Evolutionary conservation across 2,329 filamentous ascomycete genomes (phyloP), one percentile per base, ranked within the genome.

Genomic region (Fusarium robinianum): DNA sequence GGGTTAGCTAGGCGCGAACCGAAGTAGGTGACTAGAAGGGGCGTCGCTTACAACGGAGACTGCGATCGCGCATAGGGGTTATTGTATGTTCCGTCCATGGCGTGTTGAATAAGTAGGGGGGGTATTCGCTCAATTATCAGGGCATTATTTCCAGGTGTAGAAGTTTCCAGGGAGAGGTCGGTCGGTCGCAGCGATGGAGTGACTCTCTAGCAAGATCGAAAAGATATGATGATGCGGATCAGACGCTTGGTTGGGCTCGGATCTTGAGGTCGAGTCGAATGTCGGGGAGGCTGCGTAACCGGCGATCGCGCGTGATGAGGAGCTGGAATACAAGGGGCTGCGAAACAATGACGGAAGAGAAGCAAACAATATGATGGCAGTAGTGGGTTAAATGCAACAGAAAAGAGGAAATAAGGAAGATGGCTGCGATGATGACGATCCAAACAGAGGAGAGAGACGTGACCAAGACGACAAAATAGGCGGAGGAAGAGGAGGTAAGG

Each of bases 71-170:
- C 61, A 35, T 53, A 57, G 33, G 60, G 57, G 36, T 62, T 62
- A 27, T 56, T 61, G 41, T 62, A 60, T 19, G 61, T 54, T 49
- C 61, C 61, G 45, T 64, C 63, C 63, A 65, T 65, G 23, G 49
- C 53, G 54, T 57, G 32, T 36, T 32, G 32, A 21, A 35, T 31
- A 41, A 12, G 41, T 50, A 47, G 37, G 6, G 22, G 25, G 29
- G 21, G 19, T 42, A 33, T 36, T 37, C 24, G 34, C 34, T 49
- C 40, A 39, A 45, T 40, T 58, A 60, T 47, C 38, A 26, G 53
- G 36, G 49, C 59, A 62, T 62, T 57, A 54, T 61, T 55, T 42
- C 45, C 18, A 18, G 16, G 19, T 19, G n/a, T 21, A 24, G 30
- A 46, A 38, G 29, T 43, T 34, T 19, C 10, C 12, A 30, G 30